Conservation (phyloP, 371 early-diverging fungal genomes). For the Coemansia sp. region DNA sequence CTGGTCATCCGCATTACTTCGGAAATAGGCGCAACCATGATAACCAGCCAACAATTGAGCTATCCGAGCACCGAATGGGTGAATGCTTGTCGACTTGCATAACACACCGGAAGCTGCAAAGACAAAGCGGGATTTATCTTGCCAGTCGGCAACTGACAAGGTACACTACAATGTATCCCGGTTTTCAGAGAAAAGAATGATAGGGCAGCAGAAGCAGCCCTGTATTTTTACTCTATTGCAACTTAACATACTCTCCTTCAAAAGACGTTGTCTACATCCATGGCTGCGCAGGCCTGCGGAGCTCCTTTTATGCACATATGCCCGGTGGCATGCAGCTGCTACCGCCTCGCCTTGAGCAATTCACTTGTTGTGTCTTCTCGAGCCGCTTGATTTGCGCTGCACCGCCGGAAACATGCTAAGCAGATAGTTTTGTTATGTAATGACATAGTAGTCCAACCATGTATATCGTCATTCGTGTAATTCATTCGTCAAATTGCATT, state of each 20-base stretch:
- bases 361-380: not conserved
- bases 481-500: not conserved
- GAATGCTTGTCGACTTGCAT: not conserved
- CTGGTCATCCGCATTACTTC: not conserved
- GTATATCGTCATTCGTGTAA: not conserved
- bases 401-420: not conserved
- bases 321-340: constrained; percentile 7
- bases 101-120: not conserved
- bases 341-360: not conserved
- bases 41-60: constrained; percentile 6
- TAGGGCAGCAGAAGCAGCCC: not conserved
- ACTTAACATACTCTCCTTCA: not conserved
- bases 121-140: not conserved
- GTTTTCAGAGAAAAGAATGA: not conserved
- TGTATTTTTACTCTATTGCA: constrained; percentile 2
- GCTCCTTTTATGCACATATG: not conserved
- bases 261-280: not conserved
- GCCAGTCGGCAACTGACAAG: constrained; percentile 8
- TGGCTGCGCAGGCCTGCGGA: not conserved
- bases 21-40: constrained; percentile 3
- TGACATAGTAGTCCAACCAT: not conserved
- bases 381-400: constrained; percentile 2
- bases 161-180: constrained; percentile 5
- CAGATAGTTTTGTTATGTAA: not conserved
- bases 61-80: constrained; percentile 8